These are phyloP conservation scores for Chenopodium berlandieri DNA, from an alignment of 148 eudicot genomes.

Conservation along the genomic window DNA sequence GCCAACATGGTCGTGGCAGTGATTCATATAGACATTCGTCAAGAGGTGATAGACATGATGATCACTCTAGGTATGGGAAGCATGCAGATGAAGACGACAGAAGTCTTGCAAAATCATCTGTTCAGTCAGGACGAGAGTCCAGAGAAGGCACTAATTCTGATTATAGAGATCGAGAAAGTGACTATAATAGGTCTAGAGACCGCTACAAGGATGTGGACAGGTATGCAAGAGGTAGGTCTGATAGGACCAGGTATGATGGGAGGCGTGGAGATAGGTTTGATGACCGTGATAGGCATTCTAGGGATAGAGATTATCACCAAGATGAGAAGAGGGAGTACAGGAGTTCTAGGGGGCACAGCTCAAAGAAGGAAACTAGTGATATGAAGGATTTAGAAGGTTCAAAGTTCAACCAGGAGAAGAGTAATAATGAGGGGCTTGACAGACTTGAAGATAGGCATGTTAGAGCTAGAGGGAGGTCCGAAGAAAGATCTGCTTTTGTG, in stretches of 20 bases:
- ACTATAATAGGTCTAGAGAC: slow-evolving; percentile 56
- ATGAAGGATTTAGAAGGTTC: slow-evolving; percentile 38
- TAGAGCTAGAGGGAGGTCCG: slow-evolving; percentile 33
- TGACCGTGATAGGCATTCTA: slow-evolving; percentile 46
- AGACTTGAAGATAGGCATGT: slow-evolving; percentile 31
- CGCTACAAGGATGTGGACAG: slow-evolving; percentile 45
- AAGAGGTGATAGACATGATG: slow-evolving; percentile 56
- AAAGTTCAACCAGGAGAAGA: slow-evolving; percentile 36
- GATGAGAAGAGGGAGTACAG: slow-evolving; percentile 63
- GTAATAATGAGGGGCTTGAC: slow-evolving; percentile 38
- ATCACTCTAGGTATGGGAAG: slow-evolving; percentile 44
- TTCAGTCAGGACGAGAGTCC: slow-evolving; percentile 46
- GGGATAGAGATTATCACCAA: slow-evolving; percentile 40
- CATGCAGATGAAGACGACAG: slow-evolving; percentile 54
- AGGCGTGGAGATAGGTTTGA: slow-evolving; percentile 28
- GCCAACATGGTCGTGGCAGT: slow-evolving; percentile 40
- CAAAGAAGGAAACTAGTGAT: slow-evolving; percentile 44
- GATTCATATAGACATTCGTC: slow-evolving; percentile 52
- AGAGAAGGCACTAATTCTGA: slow-evolving; percentile 37
- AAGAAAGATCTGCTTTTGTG: slow-evolving; percentile 31
- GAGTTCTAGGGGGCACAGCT: slow-evolving; percentile 42
- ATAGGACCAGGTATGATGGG: slow-evolving; percentile 19
- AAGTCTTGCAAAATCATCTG: slow-evolving; percentile 46
- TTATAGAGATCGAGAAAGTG: slow-evolving; percentile 44
- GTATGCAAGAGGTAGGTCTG: slow-evolving; percentile 55